A percentile compares a stretch with the other conserved stretches of the same genome.
Evolutionary conservation across 352 stramenopile genomes (phyloP).

Genomic region (Albugo laibachii): DNA sequence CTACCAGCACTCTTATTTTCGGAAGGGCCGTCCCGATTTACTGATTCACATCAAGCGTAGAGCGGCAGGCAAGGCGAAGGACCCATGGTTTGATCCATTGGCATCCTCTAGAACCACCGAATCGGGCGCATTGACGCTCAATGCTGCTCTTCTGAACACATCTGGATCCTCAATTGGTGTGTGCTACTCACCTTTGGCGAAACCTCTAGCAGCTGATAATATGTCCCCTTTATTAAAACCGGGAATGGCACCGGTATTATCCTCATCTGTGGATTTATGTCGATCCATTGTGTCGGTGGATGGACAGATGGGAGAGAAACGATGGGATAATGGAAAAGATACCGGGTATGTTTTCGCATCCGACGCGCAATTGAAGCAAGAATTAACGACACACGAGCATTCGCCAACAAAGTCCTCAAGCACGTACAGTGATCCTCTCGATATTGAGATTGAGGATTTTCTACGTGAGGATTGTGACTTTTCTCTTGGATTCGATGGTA

Average conservation of each 20-base stretch:
- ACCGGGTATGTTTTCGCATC: constrained; percentile 3
- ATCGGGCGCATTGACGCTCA: neutral
- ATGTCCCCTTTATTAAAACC: constrained; percentile 72
- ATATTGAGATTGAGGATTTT: constrained; percentile 29
- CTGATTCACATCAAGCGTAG: constrained; percentile 73
- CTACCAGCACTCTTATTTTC: constrained; percentile 76
- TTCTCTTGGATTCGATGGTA: constrained; percentile 19
- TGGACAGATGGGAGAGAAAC: neutral
- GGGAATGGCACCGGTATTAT: constrained; percentile 19
- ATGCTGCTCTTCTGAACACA: neutral
- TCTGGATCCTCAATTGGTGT: constrained; percentile 13
- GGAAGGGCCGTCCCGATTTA: constrained; percentile 61
- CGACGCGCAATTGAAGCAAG: constrained; percentile 7
- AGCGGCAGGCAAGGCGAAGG: constrained; percentile 67
- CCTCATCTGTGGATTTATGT: constrained; percentile 38
- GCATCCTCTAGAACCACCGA: neutral
- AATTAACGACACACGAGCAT: neutral
- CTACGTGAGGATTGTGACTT: constrained; percentile 64
- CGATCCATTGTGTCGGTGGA: constrained; percentile 8
- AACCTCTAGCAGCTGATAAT: constrained; percentile 57
- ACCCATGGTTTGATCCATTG: constrained; percentile 69
- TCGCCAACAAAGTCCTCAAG: constrained; percentile 1
- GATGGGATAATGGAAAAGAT: constrained; percentile 17
- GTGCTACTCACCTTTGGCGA: constrained; percentile 66
- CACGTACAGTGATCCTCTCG: constrained; percentile 10